Evolutionary conservation across 2,329 filamentous ascomycete genomes (phyloP).

Genomic region (Penicillium hordei): DNA sequence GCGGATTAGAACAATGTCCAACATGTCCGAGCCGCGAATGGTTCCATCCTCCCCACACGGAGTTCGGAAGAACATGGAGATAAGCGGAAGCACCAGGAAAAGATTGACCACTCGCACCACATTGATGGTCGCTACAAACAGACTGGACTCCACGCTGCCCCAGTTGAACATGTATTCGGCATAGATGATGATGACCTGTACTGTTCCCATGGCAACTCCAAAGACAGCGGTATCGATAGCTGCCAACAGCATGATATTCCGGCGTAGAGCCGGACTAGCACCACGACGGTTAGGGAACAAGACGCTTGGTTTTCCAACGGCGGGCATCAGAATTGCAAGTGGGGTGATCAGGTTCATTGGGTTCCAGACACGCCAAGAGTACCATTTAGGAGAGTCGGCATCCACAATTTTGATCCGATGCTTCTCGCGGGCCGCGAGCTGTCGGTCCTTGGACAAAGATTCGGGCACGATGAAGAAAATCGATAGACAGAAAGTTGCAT

Average conservation of each 20-base stretch:
- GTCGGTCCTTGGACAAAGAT: conserved; percentile 73
- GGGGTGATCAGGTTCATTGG: conserved; percentile 71
- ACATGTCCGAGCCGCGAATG: conserved; percentile 68
- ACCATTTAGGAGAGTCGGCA: conserved; percentile 32
- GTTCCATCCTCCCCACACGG: conserved; percentile 40
- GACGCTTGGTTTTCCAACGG: conserved; percentile 32
- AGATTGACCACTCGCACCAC: conserved; percentile 73
- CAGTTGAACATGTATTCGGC: conserved; percentile 77
- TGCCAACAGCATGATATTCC: conserved; percentile 80
- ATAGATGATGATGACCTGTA: conserved; percentile 82
- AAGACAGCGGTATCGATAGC: conserved; percentile 79
- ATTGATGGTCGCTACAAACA: conserved; percentile 79
- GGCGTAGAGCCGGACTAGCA: conserved; percentile 61
- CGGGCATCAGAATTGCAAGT: conserved; percentile 74
- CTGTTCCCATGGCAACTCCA: conserved; percentile 75
- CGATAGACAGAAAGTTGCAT: conserved; percentile 71
- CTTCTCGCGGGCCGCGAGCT: conserved; percentile 68
- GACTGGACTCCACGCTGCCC: conserved; percentile 75
- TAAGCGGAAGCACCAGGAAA: conserved; percentile 69
- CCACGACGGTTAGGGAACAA: conserved; percentile 53
- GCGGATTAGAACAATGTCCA: conserved; percentile 78
- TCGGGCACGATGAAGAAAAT: conserved; percentile 75
- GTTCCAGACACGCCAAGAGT: conserved; percentile 37
- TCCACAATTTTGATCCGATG: conserved; percentile 48
- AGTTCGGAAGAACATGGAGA: conserved; percentile 72